A percentile compares a stretch with the other conserved stretches of the same genome.
phyloP scores from a whole-genome alignment of 306 rosid genomes.

The Cyamopsis tetragonoloba region DNA sequence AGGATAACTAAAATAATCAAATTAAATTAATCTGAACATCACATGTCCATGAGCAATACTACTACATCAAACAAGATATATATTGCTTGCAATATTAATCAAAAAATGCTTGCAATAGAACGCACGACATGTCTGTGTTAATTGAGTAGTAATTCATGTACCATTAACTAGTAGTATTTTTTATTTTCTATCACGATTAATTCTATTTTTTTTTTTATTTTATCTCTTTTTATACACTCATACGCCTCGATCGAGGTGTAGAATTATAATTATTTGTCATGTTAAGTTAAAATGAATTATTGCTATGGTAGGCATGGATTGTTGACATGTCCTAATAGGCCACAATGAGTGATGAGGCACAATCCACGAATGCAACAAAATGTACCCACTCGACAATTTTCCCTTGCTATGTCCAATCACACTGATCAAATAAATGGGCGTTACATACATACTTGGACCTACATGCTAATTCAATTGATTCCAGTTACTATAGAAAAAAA shows the following conservation, averaged over 20 bases:
- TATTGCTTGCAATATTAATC: too few species aligned
- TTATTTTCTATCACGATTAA: too few species aligned
- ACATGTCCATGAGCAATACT: conserved; percentile 17
- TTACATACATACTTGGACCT: background rate
- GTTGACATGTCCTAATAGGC: conserved; percentile 39
- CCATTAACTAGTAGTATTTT: too few species aligned
- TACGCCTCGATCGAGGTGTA: too few species aligned
- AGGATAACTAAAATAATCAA: background rate
- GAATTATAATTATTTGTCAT: too few species aligned
- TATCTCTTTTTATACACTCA: too few species aligned
- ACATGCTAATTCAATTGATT: background rate
- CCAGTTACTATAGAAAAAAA: too few species aligned
- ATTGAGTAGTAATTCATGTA: too few species aligned
- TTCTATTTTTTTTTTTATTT: too few species aligned
- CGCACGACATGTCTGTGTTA: too few species aligned
- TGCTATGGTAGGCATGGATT: conserved; percentile 40
- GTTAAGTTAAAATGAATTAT: conserved; percentile 37
- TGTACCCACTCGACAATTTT: conserved; percentile 35
- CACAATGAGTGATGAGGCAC: conserved; percentile 26
- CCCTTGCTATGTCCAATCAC: conserved; percentile 40
- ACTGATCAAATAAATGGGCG: conserved; percentile 16
- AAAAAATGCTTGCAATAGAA: conserved; percentile 30
- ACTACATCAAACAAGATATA: too few species aligned
- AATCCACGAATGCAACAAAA: conserved; percentile 29
- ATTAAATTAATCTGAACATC: background rate